Evolutionary conservation across 208 protist genomes (phyloP).

Genomic region (Acanthamoeba triangularis): DNA sequence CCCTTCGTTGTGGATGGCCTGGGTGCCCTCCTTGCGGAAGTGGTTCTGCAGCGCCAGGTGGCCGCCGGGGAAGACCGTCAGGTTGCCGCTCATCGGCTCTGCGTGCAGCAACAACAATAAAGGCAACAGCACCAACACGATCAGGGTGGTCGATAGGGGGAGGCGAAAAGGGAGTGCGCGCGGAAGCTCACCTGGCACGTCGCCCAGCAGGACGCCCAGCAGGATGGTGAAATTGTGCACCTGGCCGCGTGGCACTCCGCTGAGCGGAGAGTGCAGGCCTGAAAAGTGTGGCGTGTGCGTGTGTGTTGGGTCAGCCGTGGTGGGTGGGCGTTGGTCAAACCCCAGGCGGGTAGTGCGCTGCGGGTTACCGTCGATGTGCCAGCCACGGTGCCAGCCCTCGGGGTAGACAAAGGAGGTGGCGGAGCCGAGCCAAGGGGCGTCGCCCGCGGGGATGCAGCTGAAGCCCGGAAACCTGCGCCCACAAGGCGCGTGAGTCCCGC

Average conservation of each 20-base stretch:
- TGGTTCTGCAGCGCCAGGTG: constrained; percentile 33
- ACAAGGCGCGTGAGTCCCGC: too few species aligned
- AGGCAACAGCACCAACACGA: background rate
- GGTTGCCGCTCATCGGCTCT: constrained; percentile 67
- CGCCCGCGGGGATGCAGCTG: background rate
- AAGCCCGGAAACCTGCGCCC: constrained; percentile 1
- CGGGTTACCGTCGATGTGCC: constrained; percentile 58
- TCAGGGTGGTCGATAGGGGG: background rate
- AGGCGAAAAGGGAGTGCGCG: background rate
- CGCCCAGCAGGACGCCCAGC: constrained; percentile 48
- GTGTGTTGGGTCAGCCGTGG: background rate
- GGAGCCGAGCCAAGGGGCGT: background rate
- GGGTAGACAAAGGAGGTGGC: background rate
- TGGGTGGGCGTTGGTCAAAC: background rate
- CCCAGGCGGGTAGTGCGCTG: background rate
- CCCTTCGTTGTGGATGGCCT: constrained; percentile 5
- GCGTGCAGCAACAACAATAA: background rate
- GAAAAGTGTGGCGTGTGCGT: background rate
- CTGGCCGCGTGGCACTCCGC: background rate
- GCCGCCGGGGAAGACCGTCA: constrained; percentile 67
- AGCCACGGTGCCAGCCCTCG: background rate
- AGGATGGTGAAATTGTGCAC: constrained; percentile 63
- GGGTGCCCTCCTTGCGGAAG: background rate
- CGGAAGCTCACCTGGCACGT: constrained; percentile 8
- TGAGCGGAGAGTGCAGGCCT: background rate